Evolutionary conservation across 2,329 filamentous ascomycete species (phyloP).

Genomic region (Fusarium pseudocircinatum): DNA sequence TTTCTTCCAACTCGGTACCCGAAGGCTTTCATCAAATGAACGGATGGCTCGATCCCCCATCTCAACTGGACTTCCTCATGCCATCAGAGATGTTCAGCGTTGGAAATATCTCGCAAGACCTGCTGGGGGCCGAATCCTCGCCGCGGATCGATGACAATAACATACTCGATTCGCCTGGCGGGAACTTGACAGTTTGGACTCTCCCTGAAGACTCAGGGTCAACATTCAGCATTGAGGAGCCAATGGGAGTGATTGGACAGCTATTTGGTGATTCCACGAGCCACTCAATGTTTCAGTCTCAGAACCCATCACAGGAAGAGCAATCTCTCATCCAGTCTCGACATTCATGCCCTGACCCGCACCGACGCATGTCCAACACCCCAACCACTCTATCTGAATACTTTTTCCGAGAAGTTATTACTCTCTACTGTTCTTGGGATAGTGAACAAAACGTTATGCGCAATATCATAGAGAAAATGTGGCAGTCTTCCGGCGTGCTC

Average conservation of each 20-base stretch:
- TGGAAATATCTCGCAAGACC: neutral
- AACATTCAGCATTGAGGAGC: neutral
- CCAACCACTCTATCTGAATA: neutral
- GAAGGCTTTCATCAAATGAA: neutral
- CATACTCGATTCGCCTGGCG: neutral
- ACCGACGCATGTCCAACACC: neutral
- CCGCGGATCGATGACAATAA: neutral
- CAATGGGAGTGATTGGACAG: neutral
- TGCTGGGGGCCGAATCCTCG: neutral
- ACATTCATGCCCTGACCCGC: neutral
- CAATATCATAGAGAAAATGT: neutral
- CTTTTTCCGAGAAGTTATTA: neutral
- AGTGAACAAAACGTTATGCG: conserved; percentile 4
- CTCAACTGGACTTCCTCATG: neutral
- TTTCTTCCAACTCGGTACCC: neutral
- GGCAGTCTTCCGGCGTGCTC: neutral
- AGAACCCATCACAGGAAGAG: neutral
- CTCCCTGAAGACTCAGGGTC: neutral
- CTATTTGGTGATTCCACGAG: fast-evolving
- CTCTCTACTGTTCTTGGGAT: conserved; percentile 4
- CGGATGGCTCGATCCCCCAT: neutral
- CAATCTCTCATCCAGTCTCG: neutral
- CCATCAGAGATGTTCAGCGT: neutral
- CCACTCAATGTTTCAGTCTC: neutral
- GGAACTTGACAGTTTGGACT: neutral